Conservation (phyloP, 257 asterid genomes). For the Schizonepeta tenuifolia region DNA sequence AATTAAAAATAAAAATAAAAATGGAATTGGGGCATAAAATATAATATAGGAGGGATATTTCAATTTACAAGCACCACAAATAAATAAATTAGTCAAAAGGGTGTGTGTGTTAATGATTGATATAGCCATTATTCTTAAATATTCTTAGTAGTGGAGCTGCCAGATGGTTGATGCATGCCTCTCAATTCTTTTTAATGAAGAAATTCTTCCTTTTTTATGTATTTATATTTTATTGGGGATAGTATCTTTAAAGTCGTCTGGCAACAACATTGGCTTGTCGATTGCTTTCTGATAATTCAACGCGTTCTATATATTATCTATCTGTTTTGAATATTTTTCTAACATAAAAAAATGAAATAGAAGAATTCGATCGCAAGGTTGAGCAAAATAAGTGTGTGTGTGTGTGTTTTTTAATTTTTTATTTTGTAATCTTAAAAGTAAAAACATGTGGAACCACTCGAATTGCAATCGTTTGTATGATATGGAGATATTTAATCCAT, state of each 20-base stretch:
- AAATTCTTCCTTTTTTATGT: background rate
- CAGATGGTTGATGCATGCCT: conserved; percentile 23
- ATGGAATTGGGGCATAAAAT: conserved; percentile 6
- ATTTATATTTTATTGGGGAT: background rate
- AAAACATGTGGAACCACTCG: too few relatives aligned
- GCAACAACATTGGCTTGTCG: conserved; percentile 12
- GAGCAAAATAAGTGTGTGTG: too few relatives aligned
- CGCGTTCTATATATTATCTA: background rate
- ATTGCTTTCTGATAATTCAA: conserved; percentile 1
- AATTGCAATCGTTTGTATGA: too few relatives aligned
- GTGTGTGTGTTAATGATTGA: conserved; percentile 26
- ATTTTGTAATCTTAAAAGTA: too few relatives aligned
- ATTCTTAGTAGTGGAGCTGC: conserved; percentile 31
- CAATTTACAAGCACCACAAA: conserved; percentile 28
- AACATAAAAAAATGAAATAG: too few relatives aligned
- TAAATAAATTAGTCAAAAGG: conserved; percentile 31
- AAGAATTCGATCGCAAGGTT: too few relatives aligned
- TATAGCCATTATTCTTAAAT: conserved; percentile 21
- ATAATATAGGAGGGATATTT: background rate
- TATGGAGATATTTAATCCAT: too few relatives aligned
- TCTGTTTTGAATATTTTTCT: background rate
- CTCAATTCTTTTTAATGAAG: background rate
- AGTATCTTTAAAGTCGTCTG: conserved; percentile 11
- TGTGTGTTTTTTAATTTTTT: too few relatives aligned
- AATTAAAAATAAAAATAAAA: background rate